Evolutionary conservation across 164 flowering plant genomes (phyloP).

Genomic region (Cinnamomum chago): DNA sequence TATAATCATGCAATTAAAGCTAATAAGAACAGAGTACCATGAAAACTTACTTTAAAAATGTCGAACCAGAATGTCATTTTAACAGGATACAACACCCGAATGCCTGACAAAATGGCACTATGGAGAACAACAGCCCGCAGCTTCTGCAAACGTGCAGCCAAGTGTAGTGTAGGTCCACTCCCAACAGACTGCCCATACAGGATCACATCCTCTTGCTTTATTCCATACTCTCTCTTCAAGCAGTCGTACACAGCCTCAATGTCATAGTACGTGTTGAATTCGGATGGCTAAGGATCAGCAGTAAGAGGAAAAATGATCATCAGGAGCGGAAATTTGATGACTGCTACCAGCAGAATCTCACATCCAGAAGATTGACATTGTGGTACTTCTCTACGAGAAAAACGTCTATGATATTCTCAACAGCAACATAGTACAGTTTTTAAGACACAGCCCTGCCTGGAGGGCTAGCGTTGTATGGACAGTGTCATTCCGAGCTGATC

Average conservation of each 20-base stretch:
- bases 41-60: constrained; percentile 70
- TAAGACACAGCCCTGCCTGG: not conserved
- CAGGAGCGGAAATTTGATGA: not conserved
- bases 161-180: constrained; percentile 88
- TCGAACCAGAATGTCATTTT: constrained; percentile 96
- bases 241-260: constrained; percentile 89
- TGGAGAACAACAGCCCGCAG: constrained; percentile 84
- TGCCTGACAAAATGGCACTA: constrained; percentile 91
- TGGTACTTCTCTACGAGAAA: not conserved
- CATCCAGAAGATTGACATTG: not conserved
- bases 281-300: constrained; percentile 56
- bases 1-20: not conserved
- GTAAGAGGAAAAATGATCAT: constrained; percentile 2
- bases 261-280: constrained; percentile 86
- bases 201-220: constrained; percentile 80
- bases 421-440: not conserved
- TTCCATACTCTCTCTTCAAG: constrained; percentile 67
- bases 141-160: constrained; percentile 59
- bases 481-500: not conserved
- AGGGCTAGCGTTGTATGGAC: too few species aligned
- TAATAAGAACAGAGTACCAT: not conserved
- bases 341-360: not conserved
- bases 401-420: not conserved
- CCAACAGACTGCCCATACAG: constrained; percentile 95
- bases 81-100: constrained; percentile 80